phyloP scores from a whole-genome alignment of 2,329 filamentous ascomycete genomes.

The Alternaria gansuensis region DNA sequence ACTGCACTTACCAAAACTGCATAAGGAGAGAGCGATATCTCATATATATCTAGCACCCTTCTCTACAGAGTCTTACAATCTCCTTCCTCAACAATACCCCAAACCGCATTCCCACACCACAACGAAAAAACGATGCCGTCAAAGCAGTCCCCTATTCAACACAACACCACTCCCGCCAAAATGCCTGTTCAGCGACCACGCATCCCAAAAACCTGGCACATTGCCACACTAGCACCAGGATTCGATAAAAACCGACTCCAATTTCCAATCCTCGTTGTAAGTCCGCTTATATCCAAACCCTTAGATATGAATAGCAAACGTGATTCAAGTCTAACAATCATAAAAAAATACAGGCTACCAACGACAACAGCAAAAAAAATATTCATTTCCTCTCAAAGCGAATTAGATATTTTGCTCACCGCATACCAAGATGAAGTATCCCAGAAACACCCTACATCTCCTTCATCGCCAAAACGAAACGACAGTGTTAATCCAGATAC shows the following conservation, averaged over 20 bases:
- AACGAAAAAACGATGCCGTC: background rate
- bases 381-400: background rate
- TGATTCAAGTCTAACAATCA: background rate
- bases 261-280: background rate
- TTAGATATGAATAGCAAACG: fast-evolving
- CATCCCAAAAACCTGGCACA: background rate
- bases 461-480: background rate
- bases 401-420: background rate
- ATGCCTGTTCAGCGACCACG: background rate
- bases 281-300: background rate
- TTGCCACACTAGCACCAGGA: background rate
- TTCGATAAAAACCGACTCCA: background rate
- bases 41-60: background rate
- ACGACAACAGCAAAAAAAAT: background rate
- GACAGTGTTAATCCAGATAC: background rate
- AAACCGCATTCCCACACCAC: background rate
- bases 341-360: background rate
- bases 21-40: background rate
- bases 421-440: background rate
- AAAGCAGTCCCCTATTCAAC: background rate
- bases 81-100: background rate
- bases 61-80: background rate
- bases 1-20: background rate
- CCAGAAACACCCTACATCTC: background rate
- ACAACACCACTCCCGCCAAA: background rate